A percentile compares a stretch with the other conserved stretches of the same genome.
phyloP scores from a whole-genome alignment of 2,329 filamentous ascomycete genomes.

The Ophiostoma sp. region DNA sequence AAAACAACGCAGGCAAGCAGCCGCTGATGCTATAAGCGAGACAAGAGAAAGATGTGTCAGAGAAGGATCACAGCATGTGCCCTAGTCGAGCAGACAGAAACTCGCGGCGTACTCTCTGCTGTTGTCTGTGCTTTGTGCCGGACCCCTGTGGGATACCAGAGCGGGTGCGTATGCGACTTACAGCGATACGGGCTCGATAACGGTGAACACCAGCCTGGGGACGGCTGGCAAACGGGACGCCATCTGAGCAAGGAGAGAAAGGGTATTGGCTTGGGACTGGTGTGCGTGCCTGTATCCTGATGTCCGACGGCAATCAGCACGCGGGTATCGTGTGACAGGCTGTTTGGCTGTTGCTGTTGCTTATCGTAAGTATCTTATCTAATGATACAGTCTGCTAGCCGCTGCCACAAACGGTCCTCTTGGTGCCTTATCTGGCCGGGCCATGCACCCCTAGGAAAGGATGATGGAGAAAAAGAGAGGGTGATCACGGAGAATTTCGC shows the following conservation, averaged over 20 bases:
- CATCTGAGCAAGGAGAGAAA: constrained; percentile 34
- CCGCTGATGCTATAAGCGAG: constrained; percentile 49
- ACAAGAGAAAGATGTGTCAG: no score
- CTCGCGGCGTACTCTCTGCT: no score
- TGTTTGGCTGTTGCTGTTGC: no score
- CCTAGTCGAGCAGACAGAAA: no score
- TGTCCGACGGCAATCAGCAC: no score
- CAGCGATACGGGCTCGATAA: constrained; percentile 65
- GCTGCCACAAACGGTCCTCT: not conserved
- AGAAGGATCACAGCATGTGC: no score
- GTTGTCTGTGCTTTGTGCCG: no score
- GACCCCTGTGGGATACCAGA: no score
- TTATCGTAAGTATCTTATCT: not conserved
- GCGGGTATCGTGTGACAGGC: no score
- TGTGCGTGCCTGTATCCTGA: no score
- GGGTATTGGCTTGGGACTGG: no score
- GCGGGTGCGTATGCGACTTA: constrained; percentile 36
- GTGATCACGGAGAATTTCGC: not conserved
- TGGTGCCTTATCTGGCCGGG: not conserved
- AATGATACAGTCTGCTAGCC: not conserved
- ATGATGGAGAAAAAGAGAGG: not conserved
- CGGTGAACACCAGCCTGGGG: constrained; percentile 60
- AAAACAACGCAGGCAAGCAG: constrained; percentile 49
- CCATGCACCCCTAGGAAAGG: not conserved
- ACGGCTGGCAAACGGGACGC: constrained; percentile 57